A percentile compares a stretch with the other conserved stretches of the same genome.
These are phyloP conservation scores for Colletotrichum sp. DNA, from an alignment of 2,329 filamentous ascomycete species.

Conservation along the genomic window DNA sequence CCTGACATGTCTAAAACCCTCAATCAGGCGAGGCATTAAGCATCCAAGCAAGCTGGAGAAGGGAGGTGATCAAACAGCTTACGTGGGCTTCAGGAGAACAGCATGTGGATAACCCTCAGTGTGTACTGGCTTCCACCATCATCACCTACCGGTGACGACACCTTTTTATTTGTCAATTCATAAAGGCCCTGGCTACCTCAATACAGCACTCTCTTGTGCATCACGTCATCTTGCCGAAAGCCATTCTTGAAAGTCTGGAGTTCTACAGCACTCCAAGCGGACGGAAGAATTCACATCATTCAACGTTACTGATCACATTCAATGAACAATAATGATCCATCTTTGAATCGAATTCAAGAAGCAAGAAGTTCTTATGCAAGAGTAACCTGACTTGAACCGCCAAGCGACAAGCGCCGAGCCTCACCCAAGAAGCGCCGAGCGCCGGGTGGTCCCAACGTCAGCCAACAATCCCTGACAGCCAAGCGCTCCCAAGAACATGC, in stretches of 20 bases:
- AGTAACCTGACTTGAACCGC: neutral
- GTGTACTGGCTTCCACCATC: accelerated
- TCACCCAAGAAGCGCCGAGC: constrained; percentile 16
- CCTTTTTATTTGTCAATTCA: neutral
- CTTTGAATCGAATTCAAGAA: neutral
- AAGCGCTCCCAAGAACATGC: constrained; percentile 3
- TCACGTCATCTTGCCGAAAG: neutral
- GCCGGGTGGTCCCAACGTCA: neutral
- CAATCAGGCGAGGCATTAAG: neutral
- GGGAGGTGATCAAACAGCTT: neutral
- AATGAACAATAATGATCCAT: neutral
- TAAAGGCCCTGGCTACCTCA: neutral
- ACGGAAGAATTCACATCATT: neutral
- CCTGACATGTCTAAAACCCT: neutral
- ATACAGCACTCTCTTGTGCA: neutral
- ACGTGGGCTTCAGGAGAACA: neutral
- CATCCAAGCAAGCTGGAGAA: neutral
- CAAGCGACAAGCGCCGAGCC: constrained; percentile 15
- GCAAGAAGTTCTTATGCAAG: neutral
- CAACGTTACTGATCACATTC: neutral
- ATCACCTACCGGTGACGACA: neutral
- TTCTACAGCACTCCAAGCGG: neutral
- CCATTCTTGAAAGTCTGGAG: neutral
- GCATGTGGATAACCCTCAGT: neutral
- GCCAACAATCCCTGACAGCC: neutral